Base-by-base conservation (phyloP, 2,329 filamentous ascomycete genomes). In the Claviceps purpurea region DNA sequence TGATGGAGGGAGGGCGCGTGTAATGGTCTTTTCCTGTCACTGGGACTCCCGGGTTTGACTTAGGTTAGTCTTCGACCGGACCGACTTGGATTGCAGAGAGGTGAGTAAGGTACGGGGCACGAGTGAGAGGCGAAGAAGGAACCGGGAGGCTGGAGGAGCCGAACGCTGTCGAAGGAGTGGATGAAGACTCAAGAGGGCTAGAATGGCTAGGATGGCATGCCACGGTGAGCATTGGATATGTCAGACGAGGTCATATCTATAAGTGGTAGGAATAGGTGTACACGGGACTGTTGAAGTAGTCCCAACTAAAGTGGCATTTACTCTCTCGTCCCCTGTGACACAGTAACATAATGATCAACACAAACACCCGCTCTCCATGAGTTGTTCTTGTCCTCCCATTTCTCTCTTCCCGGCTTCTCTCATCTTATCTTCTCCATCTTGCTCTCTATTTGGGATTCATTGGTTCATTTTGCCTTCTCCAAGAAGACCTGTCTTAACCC, bases 191-290 rank as follows among this genome's bases (percentile, higher is more conserved):
- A n/a, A n/a, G 5, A 18, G n/a, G 39, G 14, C 6, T 4, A n/a
- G 16, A 20, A 13, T 7, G 11, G 41, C 14, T 20, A 40, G 44
- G 41, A 30, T 34, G 30, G 10, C 30, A 37, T 47, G 30, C 30
- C 5, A 34, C 7, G n/a, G 14, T 10, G 30, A 14, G 22, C 16
- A 20, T 45, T 22, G 22, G 8, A 26, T 8, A 53, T 56, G 41
- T 48, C 54, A 47, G 55, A 52, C 34, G 34, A 49, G 47, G 52
- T 51, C 22, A 51, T 49, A 46, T 54, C 47, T 54, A 53, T 56
- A 53, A 54, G 53, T 51, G n/a, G 52, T 52, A 54, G 47, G 49
- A 37, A 47, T 56, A 57, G 49, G 49, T 26, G 52, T 57, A 57
- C 56, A 57, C 50, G 39, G 50, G 52, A 53, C 51, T 50, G 30